These are phyloP conservation scores for Fusarium falciforme DNA, from an alignment of 2,329 filamentous ascomycete species.

Conservation along the genomic window DNA sequence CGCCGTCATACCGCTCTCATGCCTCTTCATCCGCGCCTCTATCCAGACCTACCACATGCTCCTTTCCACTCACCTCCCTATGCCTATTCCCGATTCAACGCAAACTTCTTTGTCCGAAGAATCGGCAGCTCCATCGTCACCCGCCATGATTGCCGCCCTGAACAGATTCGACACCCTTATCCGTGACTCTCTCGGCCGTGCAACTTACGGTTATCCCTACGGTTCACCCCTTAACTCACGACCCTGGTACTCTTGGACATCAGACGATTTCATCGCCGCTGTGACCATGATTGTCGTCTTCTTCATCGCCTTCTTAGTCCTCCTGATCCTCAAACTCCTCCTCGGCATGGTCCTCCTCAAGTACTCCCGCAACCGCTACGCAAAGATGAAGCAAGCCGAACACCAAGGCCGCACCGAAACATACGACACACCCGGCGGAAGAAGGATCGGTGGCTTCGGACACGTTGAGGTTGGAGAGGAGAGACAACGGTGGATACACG, in stretches of 20 bases:
- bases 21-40: slow-evolving; percentile 93
- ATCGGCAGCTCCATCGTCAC: slow-evolving; percentile 72
- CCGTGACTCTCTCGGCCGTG: slow-evolving; percentile 79
- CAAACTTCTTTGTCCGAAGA: slow-evolving; percentile 75
- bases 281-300: slow-evolving; percentile 89
- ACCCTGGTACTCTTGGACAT: slow-evolving; percentile 67
- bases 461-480: slow-evolving; percentile 91
- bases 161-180: slow-evolving; percentile 82
- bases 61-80: slow-evolving; percentile 84
- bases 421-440: slow-evolving; percentile 74
- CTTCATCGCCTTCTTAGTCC: slow-evolving; percentile 83
- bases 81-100: slow-evolving; percentile 73
- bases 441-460: slow-evolving; percentile 83
- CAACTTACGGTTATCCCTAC: slow-evolving; percentile 72
- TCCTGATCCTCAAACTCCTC: slow-evolving; percentile 86
- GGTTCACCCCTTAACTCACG: slow-evolving; percentile 52
- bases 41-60: slow-evolving; percentile 99
- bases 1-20: slow-evolving; percentile 91
- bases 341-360: slow-evolving; percentile 88
- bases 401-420: slow-evolving; percentile 60
- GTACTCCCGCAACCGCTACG: slow-evolving; percentile 83
- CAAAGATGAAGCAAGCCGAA: slow-evolving; percentile 80
- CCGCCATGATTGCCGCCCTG: slow-evolving; percentile 80
- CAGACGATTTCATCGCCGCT: slow-evolving; percentile 80
- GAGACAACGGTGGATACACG: slow-evolving; percentile 85